These are phyloP conservation scores for Coprinellus micaceus DNA, from an alignment of 768 basidiomycete species.

Conservation along the genomic window DNA sequence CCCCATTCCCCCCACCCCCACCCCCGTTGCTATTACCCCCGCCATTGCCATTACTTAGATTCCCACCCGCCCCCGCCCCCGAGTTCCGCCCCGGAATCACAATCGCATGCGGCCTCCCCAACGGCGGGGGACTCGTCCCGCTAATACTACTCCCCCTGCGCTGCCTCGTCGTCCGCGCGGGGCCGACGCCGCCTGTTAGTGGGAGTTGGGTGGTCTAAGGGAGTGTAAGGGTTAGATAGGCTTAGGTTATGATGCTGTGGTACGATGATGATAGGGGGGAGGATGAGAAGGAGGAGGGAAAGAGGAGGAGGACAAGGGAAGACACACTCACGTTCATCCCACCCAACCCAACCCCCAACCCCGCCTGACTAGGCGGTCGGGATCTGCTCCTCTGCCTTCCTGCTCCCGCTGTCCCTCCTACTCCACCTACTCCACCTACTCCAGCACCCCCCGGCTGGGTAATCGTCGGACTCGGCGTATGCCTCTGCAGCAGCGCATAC, in stretches of 20 bases:
- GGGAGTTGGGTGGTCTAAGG: constrained; percentile 4
- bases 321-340: no score
- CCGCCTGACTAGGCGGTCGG: no score
- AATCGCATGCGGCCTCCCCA: constrained; percentile 59
- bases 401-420: no score
- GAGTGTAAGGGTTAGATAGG: constrained; percentile 12
- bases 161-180: constrained; percentile 50
- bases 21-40: constrained; percentile 13
- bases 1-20: constrained; percentile 3
- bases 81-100: constrained; percentile 56
- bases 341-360: no score
- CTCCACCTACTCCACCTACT: no score
- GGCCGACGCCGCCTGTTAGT: constrained; percentile 37
- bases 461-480: no score
- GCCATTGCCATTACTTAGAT: not conserved
- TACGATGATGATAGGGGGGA: no score
- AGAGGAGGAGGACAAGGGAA: no score
- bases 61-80: not conserved
- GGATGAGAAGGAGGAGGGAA: no score
- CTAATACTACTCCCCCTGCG: constrained; percentile 61
- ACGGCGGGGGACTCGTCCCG: constrained; percentile 51
- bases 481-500: no score
- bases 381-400: no score
- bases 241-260: not conserved
- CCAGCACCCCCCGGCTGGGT: no score